Percentiles rank a stretch among this genome's conserved stretches.
phyloP scores from a whole-genome alignment of 768 basidiomycete genomes.

The Tricholoma sp. region DNA sequence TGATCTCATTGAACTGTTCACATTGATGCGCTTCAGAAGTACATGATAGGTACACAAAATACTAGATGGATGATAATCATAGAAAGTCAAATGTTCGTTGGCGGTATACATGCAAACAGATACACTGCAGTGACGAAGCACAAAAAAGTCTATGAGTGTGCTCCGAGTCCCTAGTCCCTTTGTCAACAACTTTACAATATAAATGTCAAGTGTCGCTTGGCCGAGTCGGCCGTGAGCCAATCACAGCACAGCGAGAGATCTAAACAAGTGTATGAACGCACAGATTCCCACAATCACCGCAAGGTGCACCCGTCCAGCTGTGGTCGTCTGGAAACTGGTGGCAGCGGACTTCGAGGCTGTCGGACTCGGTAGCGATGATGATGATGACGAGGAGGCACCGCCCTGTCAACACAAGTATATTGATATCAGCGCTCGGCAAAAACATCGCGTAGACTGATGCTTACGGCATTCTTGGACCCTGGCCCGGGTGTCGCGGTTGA shows the following conservation, averaged over 20 bases:
- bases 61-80: no score
- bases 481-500: conserved; percentile 2
- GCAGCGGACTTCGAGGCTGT: background rate
- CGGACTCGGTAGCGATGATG: background rate
- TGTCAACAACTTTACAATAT: background rate
- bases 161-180: background rate
- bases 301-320: background rate
- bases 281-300: background rate
- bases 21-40: no score
- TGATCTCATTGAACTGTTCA: no score
- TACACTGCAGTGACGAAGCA: background rate
- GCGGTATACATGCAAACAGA: background rate
- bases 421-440: background rate
- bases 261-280: background rate
- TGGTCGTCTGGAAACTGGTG: background rate
- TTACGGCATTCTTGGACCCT: conserved; percentile 10
- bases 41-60: no score
- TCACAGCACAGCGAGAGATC: background rate
- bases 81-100: background rate
- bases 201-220: background rate
- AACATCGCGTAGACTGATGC: background rate
- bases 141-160: background rate
- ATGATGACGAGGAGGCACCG: background rate
- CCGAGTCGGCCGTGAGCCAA: background rate
- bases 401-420: background rate